Conservation (phyloP, 129 eudicot species). For the Logfia minima region DNA sequence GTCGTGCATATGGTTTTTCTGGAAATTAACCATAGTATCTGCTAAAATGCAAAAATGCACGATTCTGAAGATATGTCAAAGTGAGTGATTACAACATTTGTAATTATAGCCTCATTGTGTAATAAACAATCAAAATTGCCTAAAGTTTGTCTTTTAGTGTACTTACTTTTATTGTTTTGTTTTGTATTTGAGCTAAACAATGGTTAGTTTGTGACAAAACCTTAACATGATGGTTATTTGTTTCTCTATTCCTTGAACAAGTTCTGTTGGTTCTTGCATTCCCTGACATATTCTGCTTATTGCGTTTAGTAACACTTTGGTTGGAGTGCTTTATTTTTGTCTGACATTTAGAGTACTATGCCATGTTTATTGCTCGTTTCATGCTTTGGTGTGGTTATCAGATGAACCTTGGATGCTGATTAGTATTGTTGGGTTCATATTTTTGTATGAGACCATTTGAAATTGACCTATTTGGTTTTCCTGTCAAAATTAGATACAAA, state of each 20-base stretch:
- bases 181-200: background rate
- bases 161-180: background rate
- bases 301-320: too few species aligned
- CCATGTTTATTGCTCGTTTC: background rate
- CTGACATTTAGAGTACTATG: background rate
- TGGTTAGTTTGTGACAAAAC: background rate
- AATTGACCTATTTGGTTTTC: background rate
- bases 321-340: background rate
- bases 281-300: background rate
- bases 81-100: background rate
- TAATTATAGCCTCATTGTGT: background rate
- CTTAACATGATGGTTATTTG: background rate
- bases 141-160: background rate
- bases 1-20: background rate
- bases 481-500: background rate
- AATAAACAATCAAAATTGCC: background rate
- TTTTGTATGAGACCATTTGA: background rate
- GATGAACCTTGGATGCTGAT: background rate
- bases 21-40: background rate
- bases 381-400: background rate
- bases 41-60: background rate
- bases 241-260: background rate
- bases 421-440: background rate
- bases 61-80: background rate
- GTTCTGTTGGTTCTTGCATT: background rate